Evolutionary conservation across 2,329 filamentous ascomycete genomes (phyloP), one percentile per base, ranked within the genome.

Genomic region (Hymenoscyphus albidus): DNA sequence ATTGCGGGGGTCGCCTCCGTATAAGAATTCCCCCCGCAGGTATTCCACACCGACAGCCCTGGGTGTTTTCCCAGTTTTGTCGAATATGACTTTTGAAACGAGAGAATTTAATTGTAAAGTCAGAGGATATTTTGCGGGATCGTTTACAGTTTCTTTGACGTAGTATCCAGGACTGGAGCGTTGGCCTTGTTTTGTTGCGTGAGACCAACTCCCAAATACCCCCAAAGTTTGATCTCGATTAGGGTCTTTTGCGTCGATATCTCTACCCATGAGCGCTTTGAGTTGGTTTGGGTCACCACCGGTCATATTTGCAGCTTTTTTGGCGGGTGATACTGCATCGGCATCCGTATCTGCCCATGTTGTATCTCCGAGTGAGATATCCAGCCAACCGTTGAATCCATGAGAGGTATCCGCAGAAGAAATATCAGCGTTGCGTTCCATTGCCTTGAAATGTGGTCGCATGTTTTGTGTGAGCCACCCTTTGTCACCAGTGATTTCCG

Each of bases 21-120:
- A 70, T 4, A 70, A 54, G 31, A 73, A 76, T 62, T 79, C 71
- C 0, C 79, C 80, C 27, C 76, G 69, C 3, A 80, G 68, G 59
- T 77, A 81, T 62, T 82, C 76, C 5, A 81, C 75, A 4, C 80
- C 80, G 13, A 75, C 74, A 3, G 79, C 77, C 64, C 72, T 74
- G 57, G 77, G 77, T 39, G 63, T 18, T 16, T 58, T 58, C 13
- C 13, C 22, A 48, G 66, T 69, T 69, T 65, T 68, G 38, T 77
- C 73, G 68, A 81, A 80, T 61, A 74, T 72, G 62, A 80, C 68
- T 67, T 79, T 79, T 16, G 78, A 80, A 7, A 79, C 78, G 27
- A 80, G 64, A 10, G 66, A 70, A 42, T 72, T 67, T 9, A 68
- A 38, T 16, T 64, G 63, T 18, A 73, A 60, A 42, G 67, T 67